Conservation (phyloP, 345 rosid species). For the Excoecaria cochinchinensis region DNA sequence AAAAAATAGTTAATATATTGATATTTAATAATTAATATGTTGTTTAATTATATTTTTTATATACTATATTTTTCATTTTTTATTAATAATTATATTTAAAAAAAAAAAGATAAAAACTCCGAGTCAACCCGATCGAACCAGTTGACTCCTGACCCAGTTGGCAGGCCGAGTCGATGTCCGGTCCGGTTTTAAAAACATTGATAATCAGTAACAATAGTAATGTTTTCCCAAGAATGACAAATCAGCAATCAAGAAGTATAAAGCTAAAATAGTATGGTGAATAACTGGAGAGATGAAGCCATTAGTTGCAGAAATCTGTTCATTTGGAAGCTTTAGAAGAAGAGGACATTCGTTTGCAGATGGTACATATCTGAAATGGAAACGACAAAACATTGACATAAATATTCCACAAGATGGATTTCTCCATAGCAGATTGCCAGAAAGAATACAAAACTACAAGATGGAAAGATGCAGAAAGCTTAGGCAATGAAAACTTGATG, state of each 20-base stretch:
- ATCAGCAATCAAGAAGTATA: background rate
- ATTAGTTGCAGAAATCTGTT: slow-evolving; percentile 84
- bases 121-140: no score
- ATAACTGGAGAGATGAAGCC: slow-evolving; percentile 94
- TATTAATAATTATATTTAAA: no score
- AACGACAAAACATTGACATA: slow-evolving; percentile 13
- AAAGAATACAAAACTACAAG: background rate
- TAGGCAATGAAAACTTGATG: background rate
- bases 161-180: no score
- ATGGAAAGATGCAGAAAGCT: background rate
- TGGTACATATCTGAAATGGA: slow-evolving; percentile 69
- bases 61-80: no score
- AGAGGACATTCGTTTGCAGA: slow-evolving; percentile 88
- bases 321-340: slow-evolving; percentile 72
- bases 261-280: slow-evolving; percentile 20
- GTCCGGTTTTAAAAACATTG: no score
- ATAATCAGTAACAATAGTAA: slow-evolving; percentile 2
- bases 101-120: no score
- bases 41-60: no score
- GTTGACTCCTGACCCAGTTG: no score
- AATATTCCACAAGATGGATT: slow-evolving; percentile 13
- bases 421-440: background rate
- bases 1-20: no score
- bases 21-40: no score
- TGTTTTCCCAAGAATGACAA: slow-evolving; percentile 5